Percentiles rank a stretch among this genome's conserved stretches.
Evolutionary conservation across 805 yeast genomes (phyloP).

Genomic region (Ogataea ramenticola): DNA sequence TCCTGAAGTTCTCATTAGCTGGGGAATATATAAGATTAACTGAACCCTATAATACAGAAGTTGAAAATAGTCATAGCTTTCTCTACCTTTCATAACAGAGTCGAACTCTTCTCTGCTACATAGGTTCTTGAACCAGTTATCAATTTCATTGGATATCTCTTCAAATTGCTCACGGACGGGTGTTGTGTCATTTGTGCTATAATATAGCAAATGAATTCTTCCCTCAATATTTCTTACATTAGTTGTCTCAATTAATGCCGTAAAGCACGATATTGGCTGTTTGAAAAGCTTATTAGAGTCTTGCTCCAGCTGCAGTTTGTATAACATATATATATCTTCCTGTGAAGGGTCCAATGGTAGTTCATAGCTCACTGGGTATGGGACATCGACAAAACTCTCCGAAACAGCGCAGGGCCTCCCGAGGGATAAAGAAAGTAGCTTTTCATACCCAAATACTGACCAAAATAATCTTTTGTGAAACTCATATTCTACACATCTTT

Average conservation of each 20-base stretch:
- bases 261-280: constrained; percentile 10
- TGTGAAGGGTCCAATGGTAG: constrained; percentile 4
- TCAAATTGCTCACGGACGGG: constrained; percentile 11
- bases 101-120: constrained; percentile 9
- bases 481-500: constrained; percentile 12
- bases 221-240: constrained; percentile 15
- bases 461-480: constrained; percentile 16
- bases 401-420: constrained; percentile 17
- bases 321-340: constrained; percentile 7
- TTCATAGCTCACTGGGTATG: constrained; percentile 14
- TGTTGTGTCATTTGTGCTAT: constrained; percentile 8
- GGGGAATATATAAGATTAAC: constrained; percentile 11
- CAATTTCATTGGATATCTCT: constrained; percentile 8
- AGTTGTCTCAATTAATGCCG: constrained; percentile 11
- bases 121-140: constrained; percentile 8
- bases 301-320: constrained; percentile 10
- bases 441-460: constrained; percentile 16
- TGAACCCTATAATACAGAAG: constrained; percentile 13
- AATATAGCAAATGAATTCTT: constrained; percentile 10
- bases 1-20: constrained; percentile 8
- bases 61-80: constrained; percentile 14
- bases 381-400: constrained; percentile 15
- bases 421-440: constrained; percentile 12
- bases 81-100: constrained; percentile 8
- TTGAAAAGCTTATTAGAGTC: constrained; percentile 8